These are phyloP conservation scores for Zizania palustris DNA, from an alignment of 202 grass and related monocot genomes.

Conservation along the genomic window DNA sequence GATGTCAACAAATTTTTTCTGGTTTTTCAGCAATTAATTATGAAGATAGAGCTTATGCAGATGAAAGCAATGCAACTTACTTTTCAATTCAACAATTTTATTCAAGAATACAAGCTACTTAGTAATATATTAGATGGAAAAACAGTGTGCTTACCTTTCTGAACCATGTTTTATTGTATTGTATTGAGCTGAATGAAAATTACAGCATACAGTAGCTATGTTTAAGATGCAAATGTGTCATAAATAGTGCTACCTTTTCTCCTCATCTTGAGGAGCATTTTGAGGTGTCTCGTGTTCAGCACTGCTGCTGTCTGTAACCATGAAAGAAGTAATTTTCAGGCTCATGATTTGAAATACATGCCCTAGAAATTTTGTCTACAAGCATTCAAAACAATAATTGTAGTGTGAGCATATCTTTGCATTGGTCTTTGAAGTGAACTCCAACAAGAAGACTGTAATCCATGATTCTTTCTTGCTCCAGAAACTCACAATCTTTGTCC, in stretches of 20 bases:
- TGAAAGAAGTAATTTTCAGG: conserved; percentile 30
- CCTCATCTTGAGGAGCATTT: conserved; percentile 40
- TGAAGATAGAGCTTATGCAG: not conserved
- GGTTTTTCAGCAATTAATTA: not conserved
- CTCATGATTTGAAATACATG: conserved; percentile 1
- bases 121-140: not conserved
- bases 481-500: conserved; percentile 78
- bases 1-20: conserved; percentile 8
- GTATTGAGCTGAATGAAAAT: not conserved
- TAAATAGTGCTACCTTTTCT: conserved; percentile 27
- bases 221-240: conserved; percentile 2
- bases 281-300: conserved; percentile 34
- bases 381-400: conserved; percentile 36
- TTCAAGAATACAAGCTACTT: not conserved
- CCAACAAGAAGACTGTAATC: conserved; percentile 96
- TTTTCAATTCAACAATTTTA: not conserved
- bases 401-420: conserved; percentile 52
- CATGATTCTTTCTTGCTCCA: conserved; percentile 93
- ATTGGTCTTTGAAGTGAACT: conserved; percentile 80
- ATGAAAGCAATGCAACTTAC: not conserved
- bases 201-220: conserved; percentile 4
- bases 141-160: not conserved
- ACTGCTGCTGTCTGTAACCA: conserved; percentile 45
- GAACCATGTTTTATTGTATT: not conserved
- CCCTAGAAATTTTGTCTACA: not conserved